Conservation (phyloP, 2,329 filamentous ascomycete species). For the Pleoardoris graminearum region DNA sequence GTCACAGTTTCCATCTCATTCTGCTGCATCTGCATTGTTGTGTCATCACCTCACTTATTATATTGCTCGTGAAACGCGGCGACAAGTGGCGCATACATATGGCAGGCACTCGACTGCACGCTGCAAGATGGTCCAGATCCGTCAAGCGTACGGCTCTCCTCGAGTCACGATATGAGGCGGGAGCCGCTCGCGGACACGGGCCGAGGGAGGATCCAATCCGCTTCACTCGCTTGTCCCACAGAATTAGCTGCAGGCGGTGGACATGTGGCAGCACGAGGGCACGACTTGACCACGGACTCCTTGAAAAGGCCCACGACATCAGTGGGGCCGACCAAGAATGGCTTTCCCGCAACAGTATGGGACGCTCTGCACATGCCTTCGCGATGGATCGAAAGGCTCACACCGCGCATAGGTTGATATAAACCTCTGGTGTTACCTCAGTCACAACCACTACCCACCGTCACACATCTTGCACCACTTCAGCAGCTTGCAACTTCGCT, state of each 20-base stretch:
- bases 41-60: conserved; percentile 25
- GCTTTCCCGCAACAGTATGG: conserved; percentile 38
- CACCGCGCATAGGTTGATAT: conserved; percentile 32
- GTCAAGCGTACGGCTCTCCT: conserved; percentile 20
- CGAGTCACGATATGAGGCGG: conserved; percentile 35
- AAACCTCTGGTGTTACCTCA: conserved; percentile 35
- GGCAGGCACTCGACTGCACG: conserved; percentile 21
- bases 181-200: conserved; percentile 35
- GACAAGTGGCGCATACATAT: conserved; percentile 29
- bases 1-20: background rate
- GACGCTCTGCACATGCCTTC: conserved; percentile 32
- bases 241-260: conserved; percentile 45
- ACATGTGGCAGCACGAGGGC: conserved; percentile 46
- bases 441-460: conserved; percentile 15
- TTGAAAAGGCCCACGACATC: conserved; percentile 40
- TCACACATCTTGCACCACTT: conserved; percentile 17
- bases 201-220: conserved; percentile 37
- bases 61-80: conserved; percentile 29
- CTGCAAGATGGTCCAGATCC: conserved; percentile 25
- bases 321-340: conserved; percentile 39
- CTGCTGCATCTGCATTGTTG: conserved; percentile 1
- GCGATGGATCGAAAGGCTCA: conserved; percentile 30
- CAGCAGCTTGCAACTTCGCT: conserved; percentile 14
- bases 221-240: conserved; percentile 33
- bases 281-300: conserved; percentile 40